Evolutionary conservation across 768 basidiomycete species (phyloP).

Genomic region (Kockovaella imperatae): DNA sequence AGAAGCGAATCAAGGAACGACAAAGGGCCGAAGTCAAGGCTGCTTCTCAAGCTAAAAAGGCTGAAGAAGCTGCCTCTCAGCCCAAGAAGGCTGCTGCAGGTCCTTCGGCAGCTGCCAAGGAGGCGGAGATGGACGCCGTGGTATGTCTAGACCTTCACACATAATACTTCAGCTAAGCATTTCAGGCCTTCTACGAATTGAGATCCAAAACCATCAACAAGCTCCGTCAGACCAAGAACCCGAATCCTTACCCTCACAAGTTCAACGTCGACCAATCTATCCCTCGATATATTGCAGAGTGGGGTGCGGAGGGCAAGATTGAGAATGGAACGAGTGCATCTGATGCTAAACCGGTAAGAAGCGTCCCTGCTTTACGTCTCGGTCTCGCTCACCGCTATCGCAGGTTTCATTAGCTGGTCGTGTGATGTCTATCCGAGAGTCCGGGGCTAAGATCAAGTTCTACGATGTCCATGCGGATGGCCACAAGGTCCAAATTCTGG

Average conservation of each 20-base stretch:
- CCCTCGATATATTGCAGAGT: slow-evolving; percentile 62
- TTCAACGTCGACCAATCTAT: slow-evolving; percentile 80
- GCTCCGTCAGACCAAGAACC: slow-evolving; percentile 72
- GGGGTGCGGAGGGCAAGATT: slow-evolving; percentile 66
- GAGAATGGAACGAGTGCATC: slow-evolving; percentile 59
- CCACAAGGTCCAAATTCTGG: slow-evolving; percentile 88
- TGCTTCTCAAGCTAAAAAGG: slow-evolving; percentile 68
- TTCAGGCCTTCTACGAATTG: slow-evolving; percentile 91
- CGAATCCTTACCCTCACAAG: slow-evolving; percentile 99
- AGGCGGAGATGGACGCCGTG: slow-evolving; percentile 83
- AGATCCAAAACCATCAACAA: slow-evolving; percentile 80
- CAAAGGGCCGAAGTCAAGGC: slow-evolving; percentile 69
- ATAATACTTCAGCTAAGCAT: slow-evolving; percentile 5
- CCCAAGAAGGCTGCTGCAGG: slow-evolving; percentile 35
- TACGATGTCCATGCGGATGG: slow-evolving; percentile 94
- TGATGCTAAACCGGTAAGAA: slow-evolving; percentile 42
- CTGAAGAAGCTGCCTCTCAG: slow-evolving; percentile 46
- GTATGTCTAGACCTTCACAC: slow-evolving; percentile 55
- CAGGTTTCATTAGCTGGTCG: slow-evolving; percentile 68
- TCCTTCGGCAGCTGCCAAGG: slow-evolving; percentile 47
- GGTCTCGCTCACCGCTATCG: background rate
- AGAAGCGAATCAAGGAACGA: slow-evolving; percentile 84
- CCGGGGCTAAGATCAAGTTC: slow-evolving; percentile 76
- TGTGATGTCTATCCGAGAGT: slow-evolving; percentile 78
- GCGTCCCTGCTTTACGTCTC: background rate